These are phyloP conservation scores for Diutina pseudorugosa DNA, from an alignment of 1,139 yeast species.

Conservation along the genomic window DNA sequence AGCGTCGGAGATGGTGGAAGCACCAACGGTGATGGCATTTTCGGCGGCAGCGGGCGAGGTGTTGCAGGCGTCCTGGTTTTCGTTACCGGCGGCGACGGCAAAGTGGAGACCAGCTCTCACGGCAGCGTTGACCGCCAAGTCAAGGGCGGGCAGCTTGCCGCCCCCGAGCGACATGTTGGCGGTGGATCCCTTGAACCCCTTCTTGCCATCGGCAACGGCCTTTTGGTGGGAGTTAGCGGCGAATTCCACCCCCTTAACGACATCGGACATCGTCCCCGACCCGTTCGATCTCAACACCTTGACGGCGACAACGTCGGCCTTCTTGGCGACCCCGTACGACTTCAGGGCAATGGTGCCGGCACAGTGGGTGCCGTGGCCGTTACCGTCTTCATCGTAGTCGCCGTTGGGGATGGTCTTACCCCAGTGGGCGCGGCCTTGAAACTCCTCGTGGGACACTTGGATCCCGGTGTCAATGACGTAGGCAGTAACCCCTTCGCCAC, in stretches of 20 bases:
- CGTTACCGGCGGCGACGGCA: conserved; percentile 88
- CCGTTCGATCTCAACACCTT: conserved; percentile 70
- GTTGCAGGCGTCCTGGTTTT: conserved; percentile 74
- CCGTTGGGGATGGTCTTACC: conserved; percentile 83
- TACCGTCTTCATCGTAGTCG: conserved; percentile 77
- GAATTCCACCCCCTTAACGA: conserved; percentile 68
- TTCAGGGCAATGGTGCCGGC: conserved; percentile 76
- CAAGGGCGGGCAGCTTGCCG: conserved; percentile 72
- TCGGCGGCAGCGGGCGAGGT: conserved; percentile 75
- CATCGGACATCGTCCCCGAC: conserved; percentile 72
- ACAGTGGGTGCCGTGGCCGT: conserved; percentile 92
- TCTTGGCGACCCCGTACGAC: conserved; percentile 69
- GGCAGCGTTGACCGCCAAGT: conserved; percentile 76
- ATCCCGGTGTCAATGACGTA: conserved; percentile 90
- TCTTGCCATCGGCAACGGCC: conserved; percentile 43
- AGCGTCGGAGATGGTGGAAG: conserved; percentile 60
- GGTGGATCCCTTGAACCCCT: conserved; percentile 73
- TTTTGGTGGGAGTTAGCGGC: conserved; percentile 55
- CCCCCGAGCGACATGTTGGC: conserved; percentile 91
- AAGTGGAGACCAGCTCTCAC: conserved; percentile 70
- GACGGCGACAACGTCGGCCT: conserved; percentile 63
- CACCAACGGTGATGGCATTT: conserved; percentile 72
- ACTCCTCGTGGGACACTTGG: conserved; percentile 67
- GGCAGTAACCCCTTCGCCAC: conserved; percentile 90
- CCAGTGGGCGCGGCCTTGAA: conserved; percentile 89